phyloP scores from a whole-genome alignment of 441 rosid species.

The Manihot esculenta region DNA sequence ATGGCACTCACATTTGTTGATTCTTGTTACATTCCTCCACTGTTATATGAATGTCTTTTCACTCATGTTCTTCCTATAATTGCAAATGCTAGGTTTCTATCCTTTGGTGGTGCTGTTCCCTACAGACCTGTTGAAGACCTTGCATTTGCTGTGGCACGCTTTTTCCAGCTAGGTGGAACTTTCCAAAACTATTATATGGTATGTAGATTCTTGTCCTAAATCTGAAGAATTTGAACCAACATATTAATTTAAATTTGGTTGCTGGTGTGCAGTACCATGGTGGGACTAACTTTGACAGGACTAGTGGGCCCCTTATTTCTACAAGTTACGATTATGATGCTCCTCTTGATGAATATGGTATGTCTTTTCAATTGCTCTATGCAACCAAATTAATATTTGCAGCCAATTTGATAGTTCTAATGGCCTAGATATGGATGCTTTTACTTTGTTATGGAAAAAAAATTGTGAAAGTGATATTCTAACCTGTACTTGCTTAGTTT shows the following conservation, averaged over 20 bases:
- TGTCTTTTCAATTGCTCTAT: neutral
- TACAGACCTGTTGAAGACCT: conserved; percentile 86
- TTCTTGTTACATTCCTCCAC: neutral
- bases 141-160: conserved; percentile 77
- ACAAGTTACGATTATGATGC: conserved; percentile 89
- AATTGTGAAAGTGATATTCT: conserved; percentile 1
- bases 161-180: conserved; percentile 73
- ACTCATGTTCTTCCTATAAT: conserved; percentile 9
- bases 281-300: conserved; percentile 76
- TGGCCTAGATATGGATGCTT: neutral
- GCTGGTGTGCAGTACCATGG: conserved; percentile 66
- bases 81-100: conserved; percentile 49
- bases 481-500: neutral
- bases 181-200: conserved; percentile 93
- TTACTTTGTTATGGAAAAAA: conserved; percentile 1
- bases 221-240: conserved; percentile 1
- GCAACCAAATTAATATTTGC: neutral
- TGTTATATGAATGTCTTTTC: neutral
- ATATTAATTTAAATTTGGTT: conserved; percentile 23
- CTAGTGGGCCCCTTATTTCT: conserved; percentile 70
- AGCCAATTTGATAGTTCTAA: neutral
- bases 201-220: conserved; percentile 10
- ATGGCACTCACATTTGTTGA: neutral
- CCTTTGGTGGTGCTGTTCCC: conserved; percentile 82
- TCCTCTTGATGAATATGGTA: conserved; percentile 84